These are phyloP conservation scores for Plasmopara muralis DNA, from an alignment of 352 stramenopile species.

Conservation along the genomic window DNA sequence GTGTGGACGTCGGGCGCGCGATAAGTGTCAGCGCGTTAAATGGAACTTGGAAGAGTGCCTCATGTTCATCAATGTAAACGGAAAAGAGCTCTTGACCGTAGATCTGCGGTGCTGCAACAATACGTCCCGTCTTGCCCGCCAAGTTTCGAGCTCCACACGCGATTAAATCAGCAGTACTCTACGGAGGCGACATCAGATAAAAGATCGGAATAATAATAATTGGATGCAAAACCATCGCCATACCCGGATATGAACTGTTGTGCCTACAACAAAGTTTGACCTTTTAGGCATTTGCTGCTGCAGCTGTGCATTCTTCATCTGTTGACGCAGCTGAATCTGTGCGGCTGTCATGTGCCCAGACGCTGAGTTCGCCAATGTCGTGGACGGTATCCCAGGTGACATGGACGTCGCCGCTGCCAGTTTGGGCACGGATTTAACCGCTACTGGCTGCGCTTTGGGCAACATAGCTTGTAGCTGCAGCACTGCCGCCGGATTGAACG, in stretches of 20 bases:
- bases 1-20: slow-evolving; percentile 28
- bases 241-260: slow-evolving; percentile 64
- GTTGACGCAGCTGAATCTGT: slow-evolving; percentile 31
- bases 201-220: background rate
- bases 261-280: slow-evolving; percentile 60
- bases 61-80: slow-evolving; percentile 78
- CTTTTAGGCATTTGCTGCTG: slow-evolving; percentile 31
- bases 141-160: slow-evolving; percentile 69
- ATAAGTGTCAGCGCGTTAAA: slow-evolving; percentile 70
- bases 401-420: slow-evolving; percentile 14
- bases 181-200: background rate
- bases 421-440: slow-evolving; percentile 26
- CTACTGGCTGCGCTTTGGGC: slow-evolving; percentile 18
- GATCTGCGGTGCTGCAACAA: slow-evolving; percentile 65
- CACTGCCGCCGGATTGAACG: slow-evolving; percentile 28
- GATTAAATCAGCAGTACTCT: slow-evolving; percentile 69
- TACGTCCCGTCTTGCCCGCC: slow-evolving; percentile 62
- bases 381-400: slow-evolving; percentile 26
- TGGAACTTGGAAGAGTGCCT: slow-evolving; percentile 74
- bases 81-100: slow-evolving; percentile 78
- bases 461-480: slow-evolving; percentile 30
- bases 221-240: background rate
- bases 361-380: slow-evolving; percentile 12
- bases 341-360: slow-evolving; percentile 20
- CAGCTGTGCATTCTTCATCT: slow-evolving; percentile 26